phyloP scores from a whole-genome alignment of 2,329 filamentous ascomycete species.

The Paraphaeosphaeria minitans region DNA sequence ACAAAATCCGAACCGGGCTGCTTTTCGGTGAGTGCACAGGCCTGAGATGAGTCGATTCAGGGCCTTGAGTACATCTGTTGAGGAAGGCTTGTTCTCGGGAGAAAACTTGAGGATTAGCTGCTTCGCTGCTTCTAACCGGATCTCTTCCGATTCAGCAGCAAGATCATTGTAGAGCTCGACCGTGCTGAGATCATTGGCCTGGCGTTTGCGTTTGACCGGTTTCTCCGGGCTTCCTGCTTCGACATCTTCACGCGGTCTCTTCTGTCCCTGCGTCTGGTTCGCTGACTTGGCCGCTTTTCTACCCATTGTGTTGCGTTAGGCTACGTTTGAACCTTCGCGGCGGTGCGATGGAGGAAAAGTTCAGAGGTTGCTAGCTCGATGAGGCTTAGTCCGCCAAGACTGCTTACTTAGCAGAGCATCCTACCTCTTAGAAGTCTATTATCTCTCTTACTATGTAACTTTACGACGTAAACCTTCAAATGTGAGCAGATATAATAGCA shows the following conservation, averaged over 20 bases:
- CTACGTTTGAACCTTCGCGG: neutral
- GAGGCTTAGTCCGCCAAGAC: neutral
- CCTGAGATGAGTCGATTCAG: slow-evolving; percentile 73
- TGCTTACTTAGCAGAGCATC: no score
- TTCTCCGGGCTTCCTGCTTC: slow-evolving; percentile 23
- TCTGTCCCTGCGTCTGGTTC: slow-evolving; percentile 16
- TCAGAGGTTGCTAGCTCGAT: slow-evolving; percentile 1
- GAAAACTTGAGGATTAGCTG: slow-evolving; percentile 51
- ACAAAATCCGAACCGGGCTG: slow-evolving; percentile 85
- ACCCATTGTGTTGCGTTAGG: neutral
- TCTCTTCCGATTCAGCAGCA: slow-evolving; percentile 52
- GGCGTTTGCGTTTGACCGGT: slow-evolving; percentile 40
- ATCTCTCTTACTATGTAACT: no score
- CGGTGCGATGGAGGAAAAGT: neutral
- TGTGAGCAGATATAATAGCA: no score
- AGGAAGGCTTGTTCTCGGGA: slow-evolving; percentile 43
- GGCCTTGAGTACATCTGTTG: slow-evolving; percentile 47
- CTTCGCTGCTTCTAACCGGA: slow-evolving; percentile 53
- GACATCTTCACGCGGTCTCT: slow-evolving; percentile 33
- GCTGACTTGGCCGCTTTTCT: slow-evolving; percentile 6
- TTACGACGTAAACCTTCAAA: no score
- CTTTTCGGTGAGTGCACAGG: slow-evolving; percentile 87
- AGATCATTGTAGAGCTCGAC: slow-evolving; percentile 55
- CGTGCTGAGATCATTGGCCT: slow-evolving; percentile 49
- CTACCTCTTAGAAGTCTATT: no score